Base-by-base conservation (phyloP, 2,329 filamentous ascomycete genomes). In the Pseudogymnoascus sp. region DNA sequence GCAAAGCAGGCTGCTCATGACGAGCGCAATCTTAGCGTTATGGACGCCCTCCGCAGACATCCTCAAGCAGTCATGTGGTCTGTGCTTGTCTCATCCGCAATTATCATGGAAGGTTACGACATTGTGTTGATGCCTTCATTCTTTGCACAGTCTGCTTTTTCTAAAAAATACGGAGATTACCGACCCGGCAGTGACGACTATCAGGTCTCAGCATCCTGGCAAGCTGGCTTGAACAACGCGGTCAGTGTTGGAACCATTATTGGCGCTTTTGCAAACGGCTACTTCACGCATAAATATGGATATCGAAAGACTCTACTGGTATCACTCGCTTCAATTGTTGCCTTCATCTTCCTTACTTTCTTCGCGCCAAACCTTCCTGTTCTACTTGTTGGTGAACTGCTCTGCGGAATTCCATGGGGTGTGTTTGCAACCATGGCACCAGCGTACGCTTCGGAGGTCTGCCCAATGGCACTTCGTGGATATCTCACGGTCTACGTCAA, bases 401-500 rank as follows among this genome's bases (percentile, higher is more conserved):
- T 80, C 6, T 78, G 76, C 60, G 75, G 77, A 44, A 73, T 81
- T 54, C 77, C 78, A 1, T 80, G 78, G 78, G 78, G 78, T 39
- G 76, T 79, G 7, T 80, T 79, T 69, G 77, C 78, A 66, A 79
- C 77, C 2, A 62, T 64, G 15, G 65, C 63, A 3, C 63, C 65
- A 7, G 62, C 66, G 13, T 67, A 67, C 41, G 66, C 66, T 9
- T 76, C 76, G 35, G 79, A 81, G 66, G 78, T 81, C 31, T 80
- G 78, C 62, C 79, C 79, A 3, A 76, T 81, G 26, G 76, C 77
- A 29, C 70, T 81, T 9, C 75, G 79, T 61, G 78, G 77, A n/a
- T 81, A 80, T 64, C 71, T 81, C 41, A 80, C 78, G 0, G 79
- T 78, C 1, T 81, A 79, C 60, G 76, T 78, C 64, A 79, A 79